Base-by-base conservation (phyloP, 1,284 basidiomycete genomes). In the Abortiporus biennis region DNA sequence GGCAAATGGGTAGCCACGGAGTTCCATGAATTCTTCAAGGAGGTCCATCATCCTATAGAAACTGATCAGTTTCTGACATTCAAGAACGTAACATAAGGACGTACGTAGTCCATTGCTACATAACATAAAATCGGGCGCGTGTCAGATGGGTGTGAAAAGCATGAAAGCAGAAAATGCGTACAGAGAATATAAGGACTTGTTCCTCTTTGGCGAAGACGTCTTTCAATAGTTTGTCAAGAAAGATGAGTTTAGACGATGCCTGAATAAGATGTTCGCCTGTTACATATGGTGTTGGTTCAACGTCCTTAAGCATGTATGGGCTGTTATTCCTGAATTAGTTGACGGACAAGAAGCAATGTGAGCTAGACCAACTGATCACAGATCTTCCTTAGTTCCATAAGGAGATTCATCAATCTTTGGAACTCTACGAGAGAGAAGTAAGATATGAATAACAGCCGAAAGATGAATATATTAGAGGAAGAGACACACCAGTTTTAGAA, bases 111-210 rank as follows among this genome's bases (percentile, higher is more conserved):
- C 74, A 80, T 71, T 77, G 74, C 68, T 77, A 55, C 25, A 35
- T 31, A 24, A 11, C 17, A 27, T 22, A 8, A 43, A 23, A 17
- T 36, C 20, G 38, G 20, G 42, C n/a, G n/a, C n/a, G n/a, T n/a
- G n/a, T n/a, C n/a, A n/a, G n/a, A n/a, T n/a, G n/a, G n/a, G n/a
- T 44, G 30, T 37, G 42, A 31, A 5, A 5, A 32, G 5, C 27
- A 22, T 11, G 37, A 29, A n/a, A 21, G 24, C 13, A 31, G 1
- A 30, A 16, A 31, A 4, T 22, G 58, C 69, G 72, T 57, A 92
- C 89, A 32, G 85, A 85, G 62, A 92, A 93, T 45, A 93, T 85
- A 27, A 93, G 69, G 13, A 89, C 86, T 13, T 85, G 76, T 54
- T 93, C 90, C 4, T 82, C 87, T 52, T 82, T 82, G 0, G 84